Evolutionary conservation across 2,329 filamentous ascomycete genomes (phyloP).

Genomic region (Lomentospora prolificans): DNA sequence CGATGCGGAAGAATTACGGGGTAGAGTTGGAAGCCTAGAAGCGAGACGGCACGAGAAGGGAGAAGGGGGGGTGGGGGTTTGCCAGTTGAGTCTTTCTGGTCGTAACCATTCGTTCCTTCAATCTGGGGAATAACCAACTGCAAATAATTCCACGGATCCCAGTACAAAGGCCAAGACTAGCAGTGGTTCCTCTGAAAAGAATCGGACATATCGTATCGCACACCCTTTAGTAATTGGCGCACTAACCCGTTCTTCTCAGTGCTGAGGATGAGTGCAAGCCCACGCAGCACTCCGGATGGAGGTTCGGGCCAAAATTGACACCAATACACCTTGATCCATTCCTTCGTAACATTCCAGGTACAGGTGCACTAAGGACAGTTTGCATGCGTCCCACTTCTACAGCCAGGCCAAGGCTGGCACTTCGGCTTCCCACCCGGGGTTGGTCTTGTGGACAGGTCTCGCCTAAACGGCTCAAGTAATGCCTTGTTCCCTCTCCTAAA

Average conservation of each 20-base stretch:
- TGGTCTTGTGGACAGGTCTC: background rate
- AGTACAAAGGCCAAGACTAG: background rate
- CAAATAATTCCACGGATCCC: background rate
- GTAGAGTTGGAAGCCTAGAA: background rate
- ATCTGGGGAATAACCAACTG: background rate
- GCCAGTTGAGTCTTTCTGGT: background rate
- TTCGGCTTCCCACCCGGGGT: background rate
- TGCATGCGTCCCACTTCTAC: background rate
- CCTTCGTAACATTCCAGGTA: no score
- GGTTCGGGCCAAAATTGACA: background rate
- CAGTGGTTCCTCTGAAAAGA: background rate
- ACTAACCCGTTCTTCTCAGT: no score
- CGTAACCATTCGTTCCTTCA: background rate
- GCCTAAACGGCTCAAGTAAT: background rate
- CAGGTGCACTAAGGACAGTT: no score
- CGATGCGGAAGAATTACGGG: background rate
- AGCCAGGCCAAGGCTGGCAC: background rate
- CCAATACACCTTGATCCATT: no score
- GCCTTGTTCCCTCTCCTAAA: no score
- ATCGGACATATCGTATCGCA: background rate
- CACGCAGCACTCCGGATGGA: no score
- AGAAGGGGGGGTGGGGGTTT: background rate
- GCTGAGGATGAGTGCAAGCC: no score
- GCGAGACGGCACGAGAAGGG: background rate
- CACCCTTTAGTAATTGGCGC: no score